Evolutionary conservation across 306 rosid genomes (phyloP).

Genomic region (Fragaria ananassa): DNA sequence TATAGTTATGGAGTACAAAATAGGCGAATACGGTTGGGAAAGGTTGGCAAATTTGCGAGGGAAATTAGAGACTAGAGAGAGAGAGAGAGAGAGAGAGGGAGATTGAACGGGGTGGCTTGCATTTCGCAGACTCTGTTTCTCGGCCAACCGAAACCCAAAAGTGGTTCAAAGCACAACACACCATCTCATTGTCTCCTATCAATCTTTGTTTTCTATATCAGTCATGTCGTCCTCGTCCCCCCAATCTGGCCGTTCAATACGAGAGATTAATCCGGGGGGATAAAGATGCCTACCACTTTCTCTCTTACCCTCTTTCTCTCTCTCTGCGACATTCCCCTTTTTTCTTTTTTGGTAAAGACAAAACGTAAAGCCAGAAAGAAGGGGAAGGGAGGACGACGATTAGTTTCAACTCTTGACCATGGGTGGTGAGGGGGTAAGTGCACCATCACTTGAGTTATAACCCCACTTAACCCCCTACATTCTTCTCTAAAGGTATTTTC

Average conservation of each 20-base stretch:
- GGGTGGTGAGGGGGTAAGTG: constrained; percentile 24
- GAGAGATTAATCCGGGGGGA: constrained; percentile 25
- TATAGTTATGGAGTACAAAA: neutral
- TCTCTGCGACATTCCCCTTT: neutral
- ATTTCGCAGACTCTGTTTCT: constrained; percentile 15
- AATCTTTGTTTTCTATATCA: constrained; percentile 19
- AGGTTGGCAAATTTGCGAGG: constrained; percentile 6
- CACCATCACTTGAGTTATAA: constrained; percentile 1
- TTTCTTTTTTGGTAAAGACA: neutral
- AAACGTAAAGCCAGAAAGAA: neutral
- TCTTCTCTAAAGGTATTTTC: constrained; percentile 26
- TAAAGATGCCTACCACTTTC: constrained; percentile 3
- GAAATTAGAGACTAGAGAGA: neutral
- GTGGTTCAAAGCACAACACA: constrained; percentile 10
- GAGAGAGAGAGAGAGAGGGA: neutral
- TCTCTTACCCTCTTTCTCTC: neutral
- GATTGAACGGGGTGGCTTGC: constrained; percentile 30
- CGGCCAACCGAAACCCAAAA: constrained; percentile 6
- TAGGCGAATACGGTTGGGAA: constrained; percentile 5
- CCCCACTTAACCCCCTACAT: constrained; percentile 28
- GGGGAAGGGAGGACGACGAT: constrained; percentile 10
- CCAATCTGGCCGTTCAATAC: neutral
- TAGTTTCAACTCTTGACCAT: constrained; percentile 1
- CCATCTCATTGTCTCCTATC: constrained; percentile 9
- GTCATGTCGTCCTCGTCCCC: constrained; percentile 19